Base-by-base conservation (phyloP, 805 yeast species). In the Millerago galiae region DNA sequence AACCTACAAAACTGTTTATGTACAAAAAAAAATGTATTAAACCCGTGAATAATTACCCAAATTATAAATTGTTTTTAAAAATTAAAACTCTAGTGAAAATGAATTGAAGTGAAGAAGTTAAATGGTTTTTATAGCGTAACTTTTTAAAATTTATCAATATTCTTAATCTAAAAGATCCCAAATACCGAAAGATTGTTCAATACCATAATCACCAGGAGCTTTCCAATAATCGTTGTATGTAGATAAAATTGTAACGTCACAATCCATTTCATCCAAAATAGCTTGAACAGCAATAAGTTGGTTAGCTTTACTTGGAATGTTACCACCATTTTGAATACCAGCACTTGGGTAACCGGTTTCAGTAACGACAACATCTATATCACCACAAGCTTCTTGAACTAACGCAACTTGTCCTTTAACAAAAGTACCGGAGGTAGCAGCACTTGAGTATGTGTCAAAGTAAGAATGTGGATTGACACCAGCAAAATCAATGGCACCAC, bases 201-300 rank as follows among this genome's bases (percentile, higher is more conserved):
- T 79, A 48, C 82, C 84, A 60, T 86, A 83, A 3, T 72, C 70
- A 45, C 97, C 96, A 18, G 96, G 89, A 10, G 58, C 55, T 60
- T 90, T 90, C 97, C 97, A 90, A 63, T 65, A 71, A 62, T 90
- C 97, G 56, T 90, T 69, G 63, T 66, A 88, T n/a, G 89, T 79
- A 16, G 95, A 78, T 56, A 90, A 70, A 45, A 90, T 74, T 4
- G 90, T 82, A 38, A 77, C 76, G 37, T 81, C 77, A 29, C 75
- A 68, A 34, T 80, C 77, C 37, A 81, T 63, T 24, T 67, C 73
- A 18, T 74, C 67, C 42, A 89, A 63, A 40, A 90, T 81, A 14
- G 77, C 62, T 45, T 70, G 63, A 44, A 90, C 71, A 13, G 96
- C 96, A 42, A 70, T 67, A 42, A 63, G 57, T 68, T 89, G 96